Conservation (phyloP, 768 basidiomycete genomes). For the Mrakia blollopis region DNA sequence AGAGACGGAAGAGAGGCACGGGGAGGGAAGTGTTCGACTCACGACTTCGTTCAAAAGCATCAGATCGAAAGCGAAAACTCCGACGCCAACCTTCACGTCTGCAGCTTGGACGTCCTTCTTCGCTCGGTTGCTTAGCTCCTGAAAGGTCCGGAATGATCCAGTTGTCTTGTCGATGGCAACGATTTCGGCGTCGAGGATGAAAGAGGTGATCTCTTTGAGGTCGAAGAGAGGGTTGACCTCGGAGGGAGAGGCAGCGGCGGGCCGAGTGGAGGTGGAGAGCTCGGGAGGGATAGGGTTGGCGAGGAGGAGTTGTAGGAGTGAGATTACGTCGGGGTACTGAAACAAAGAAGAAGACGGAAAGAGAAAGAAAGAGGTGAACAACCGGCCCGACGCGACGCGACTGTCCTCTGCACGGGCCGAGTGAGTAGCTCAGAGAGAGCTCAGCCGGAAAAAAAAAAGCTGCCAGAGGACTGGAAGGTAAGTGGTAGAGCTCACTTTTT, state of each 20-base stretch:
- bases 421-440: too few species aligned
- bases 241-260: neutral
- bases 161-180: conserved; percentile 69
- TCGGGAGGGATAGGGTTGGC: neutral
- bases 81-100: conserved; percentile 71
- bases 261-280: neutral
- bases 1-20: conserved; percentile 18
- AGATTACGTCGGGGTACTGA: conserved; percentile 77
- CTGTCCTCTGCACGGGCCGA: too few species aligned
- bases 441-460: too few species aligned
- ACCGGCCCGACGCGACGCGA: neutral
- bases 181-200: conserved; percentile 80
- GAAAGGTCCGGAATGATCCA: conserved; percentile 66
- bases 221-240: conserved; percentile 1
- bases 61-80: conserved; percentile 82
- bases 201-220: conserved; percentile 49
- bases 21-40: conserved; percentile 41
- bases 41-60: conserved; percentile 81
- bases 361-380: neutral
- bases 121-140: conserved; percentile 77
- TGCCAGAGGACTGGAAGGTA: too few species aligned
- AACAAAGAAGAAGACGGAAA: conserved; percentile 25
- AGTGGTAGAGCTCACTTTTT: conserved; percentile 25
- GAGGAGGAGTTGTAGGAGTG: conserved; percentile 56
- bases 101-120: conserved; percentile 72